Percentiles rank a stretch among this genome's conserved stretches.
Evolutionary conservation across 257 asterid species (phyloP).

Genomic region (Solanum tarijense): DNA sequence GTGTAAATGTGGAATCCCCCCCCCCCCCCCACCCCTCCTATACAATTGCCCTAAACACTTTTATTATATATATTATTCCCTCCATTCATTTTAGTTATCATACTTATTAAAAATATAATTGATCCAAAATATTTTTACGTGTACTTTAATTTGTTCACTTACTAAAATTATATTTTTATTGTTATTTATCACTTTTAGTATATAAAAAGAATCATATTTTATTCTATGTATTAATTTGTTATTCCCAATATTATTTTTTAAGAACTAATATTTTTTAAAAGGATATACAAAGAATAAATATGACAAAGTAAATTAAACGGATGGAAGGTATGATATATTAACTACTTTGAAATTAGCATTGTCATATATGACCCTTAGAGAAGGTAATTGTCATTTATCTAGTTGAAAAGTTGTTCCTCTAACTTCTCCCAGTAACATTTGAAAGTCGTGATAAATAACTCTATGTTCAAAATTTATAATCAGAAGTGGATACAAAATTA

Average conservation of each 20-base stretch:
- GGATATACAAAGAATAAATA: no score
- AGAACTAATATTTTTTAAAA: no score
- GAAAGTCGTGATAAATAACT: neutral
- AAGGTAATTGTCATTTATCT: neutral
- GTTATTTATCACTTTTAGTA: neutral
- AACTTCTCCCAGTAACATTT: neutral
- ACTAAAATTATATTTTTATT: neutral
- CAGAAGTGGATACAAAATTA: neutral
- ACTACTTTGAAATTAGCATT: neutral
- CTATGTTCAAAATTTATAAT: neutral
- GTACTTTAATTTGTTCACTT: neutral
- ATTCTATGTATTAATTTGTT: no score
- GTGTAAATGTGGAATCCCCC: no score
- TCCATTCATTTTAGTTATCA: neutral
- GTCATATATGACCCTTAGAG: neutral
- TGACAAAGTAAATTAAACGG: no score
- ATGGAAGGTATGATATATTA: no score
- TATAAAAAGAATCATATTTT: no score
- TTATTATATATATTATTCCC: neutral
- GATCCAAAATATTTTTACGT: neutral
- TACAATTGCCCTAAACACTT: no score
- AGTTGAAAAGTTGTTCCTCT: neutral
- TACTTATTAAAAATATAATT: neutral
- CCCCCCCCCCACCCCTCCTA: no score
- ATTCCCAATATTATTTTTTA: no score